Evolutionary conservation across 176 grass and related monocot genomes (phyloP), one percentile per base, ranked within the genome.

Genomic region (Juncus inflexus): DNA sequence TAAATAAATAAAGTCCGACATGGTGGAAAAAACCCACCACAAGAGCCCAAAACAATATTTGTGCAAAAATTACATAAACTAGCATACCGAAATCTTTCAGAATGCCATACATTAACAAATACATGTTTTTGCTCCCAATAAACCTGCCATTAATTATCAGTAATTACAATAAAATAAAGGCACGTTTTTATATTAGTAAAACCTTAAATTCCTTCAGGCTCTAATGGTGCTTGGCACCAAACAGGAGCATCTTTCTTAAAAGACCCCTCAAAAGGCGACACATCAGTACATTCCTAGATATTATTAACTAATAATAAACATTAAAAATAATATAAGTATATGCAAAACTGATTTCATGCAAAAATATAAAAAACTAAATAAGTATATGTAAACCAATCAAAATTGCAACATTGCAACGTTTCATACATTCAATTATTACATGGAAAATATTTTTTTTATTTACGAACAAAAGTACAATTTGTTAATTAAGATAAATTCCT

Each of bases 101-200:
- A 96, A 64, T 75, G 87, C 91, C 91, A 96, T 43, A 91, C 79
- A 12, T 69, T 7, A 6, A 96, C 74, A 73, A 91, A 96, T 68
- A 88, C 66, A 19, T 96, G 91, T 73, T 89, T 96, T 81, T 66
- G 80, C 43, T 91, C 80, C 91, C 91, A 96, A 76, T 91, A 91
- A 61, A 89, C 87, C 87, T 96, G 78, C 67, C 70, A 35, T 16
- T 42, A n/a, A 37, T 3, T 0, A 39, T 52, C 0, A 14, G 55
- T 28, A 28, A 28, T 28, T 28, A 28, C 19, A 28, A 28, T 28
- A 28, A 28, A 28, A 28, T 28, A 28, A 28, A 28, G 19, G 19
- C 19, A 28, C 19, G 19, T 28, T 28, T 28, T 28, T 28, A 28
- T 28, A 28, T 28, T 28, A 28, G 19, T 28, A 28, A 28, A 28